A percentile compares a stretch with the other conserved stretches of the same genome.
These are phyloP conservation scores for Linnemannia exigua DNA, from an alignment of 192 early-diverging fungal genomes.

Conservation along the genomic window DNA sequence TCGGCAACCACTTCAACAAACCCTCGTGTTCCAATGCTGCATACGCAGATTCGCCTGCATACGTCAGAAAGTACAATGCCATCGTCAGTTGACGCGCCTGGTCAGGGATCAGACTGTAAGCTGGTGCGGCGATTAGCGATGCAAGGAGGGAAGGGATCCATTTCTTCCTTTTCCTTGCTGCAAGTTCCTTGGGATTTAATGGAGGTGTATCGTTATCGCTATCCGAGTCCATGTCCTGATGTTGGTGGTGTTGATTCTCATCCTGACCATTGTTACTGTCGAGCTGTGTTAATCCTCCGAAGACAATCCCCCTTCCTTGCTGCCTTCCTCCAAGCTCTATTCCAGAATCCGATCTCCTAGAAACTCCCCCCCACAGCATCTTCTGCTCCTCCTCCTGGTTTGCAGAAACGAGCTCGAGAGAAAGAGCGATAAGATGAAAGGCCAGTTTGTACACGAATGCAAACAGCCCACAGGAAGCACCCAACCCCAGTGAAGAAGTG, in stretches of 20 bases:
- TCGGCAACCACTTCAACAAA: slow-evolving; percentile 15
- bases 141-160: slow-evolving; percentile 22
- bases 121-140: slow-evolving; percentile 25
- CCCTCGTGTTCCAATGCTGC: slow-evolving; percentile 19
- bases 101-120: slow-evolving; percentile 22
- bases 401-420: not conserved
- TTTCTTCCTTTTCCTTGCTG: not conserved
- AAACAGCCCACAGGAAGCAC: slow-evolving; percentile 10
- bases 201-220: not conserved
- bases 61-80: slow-evolving; percentile 39
- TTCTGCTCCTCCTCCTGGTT: too few species aligned
- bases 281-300: too few species aligned
- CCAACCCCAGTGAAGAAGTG: not conserved
- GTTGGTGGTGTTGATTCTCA: too few species aligned
- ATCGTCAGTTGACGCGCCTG: slow-evolving; percentile 28
- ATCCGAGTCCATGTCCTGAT: too few species aligned
- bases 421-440: slow-evolving; percentile 12
- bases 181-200: not conserved
- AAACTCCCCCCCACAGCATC: too few species aligned
- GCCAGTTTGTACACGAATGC: slow-evolving; percentile 24
- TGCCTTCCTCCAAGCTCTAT: not conserved
- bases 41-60: slow-evolving; percentile 24
- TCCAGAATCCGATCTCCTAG: not conserved
- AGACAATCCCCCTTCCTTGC: too few species aligned
- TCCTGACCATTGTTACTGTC: too few species aligned